Base-by-base conservation (phyloP, 2,329 filamentous ascomycete genomes). In the Curvularia lunata region DNA sequence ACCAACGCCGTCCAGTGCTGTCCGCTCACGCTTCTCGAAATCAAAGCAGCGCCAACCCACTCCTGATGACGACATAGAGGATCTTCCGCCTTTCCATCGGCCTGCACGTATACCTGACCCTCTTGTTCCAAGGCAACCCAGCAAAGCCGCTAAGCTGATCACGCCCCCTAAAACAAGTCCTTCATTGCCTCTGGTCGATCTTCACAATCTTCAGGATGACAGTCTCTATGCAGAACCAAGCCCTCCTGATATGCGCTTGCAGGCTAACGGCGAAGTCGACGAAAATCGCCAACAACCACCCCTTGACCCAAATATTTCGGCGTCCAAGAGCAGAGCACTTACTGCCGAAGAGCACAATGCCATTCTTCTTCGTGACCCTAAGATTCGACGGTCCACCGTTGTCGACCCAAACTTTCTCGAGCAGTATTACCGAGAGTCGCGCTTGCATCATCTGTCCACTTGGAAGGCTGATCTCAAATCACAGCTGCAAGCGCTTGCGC, bases 401-500 rank as follows among this genome's bases (percentile, higher is more conserved):
- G 91, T 92, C 8, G 96, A 99, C 65, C 95, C 96, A 0, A 88
- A 95, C 34, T 99, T 99, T 60, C 82, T 99, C 1, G 90, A 94
- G 63, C 93, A 98, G 61, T 99, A 91, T 72, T 99, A 98, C 72
- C 90, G 92, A 4, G 93, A 98, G 77, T 98, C 94, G 60, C 89
- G 95, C 23, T 82, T 99, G 19, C 96, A 99, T 76, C 95, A 99
- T 73, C 81, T 99, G 0, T 97, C 94, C 0, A 92, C 91, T 1
- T 98, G 95, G 96, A 99, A 98, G 80, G 91, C 94, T 1, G 91
- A 96, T 58, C 80, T 99, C 4, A 99, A 98, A 76, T 88, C 92
- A 0, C 88, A 90, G 67, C 88, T 99, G 72, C 94, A 97, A 76
- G 87, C 85, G 7, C 80, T 96, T 54, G 88, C 93, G 8, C 85